Percentiles rank a stretch among this genome's conserved stretches.
Conservation (phyloP, 2,329 filamentous ascomycete species). For the Fusarium heterosporum region DNA sequence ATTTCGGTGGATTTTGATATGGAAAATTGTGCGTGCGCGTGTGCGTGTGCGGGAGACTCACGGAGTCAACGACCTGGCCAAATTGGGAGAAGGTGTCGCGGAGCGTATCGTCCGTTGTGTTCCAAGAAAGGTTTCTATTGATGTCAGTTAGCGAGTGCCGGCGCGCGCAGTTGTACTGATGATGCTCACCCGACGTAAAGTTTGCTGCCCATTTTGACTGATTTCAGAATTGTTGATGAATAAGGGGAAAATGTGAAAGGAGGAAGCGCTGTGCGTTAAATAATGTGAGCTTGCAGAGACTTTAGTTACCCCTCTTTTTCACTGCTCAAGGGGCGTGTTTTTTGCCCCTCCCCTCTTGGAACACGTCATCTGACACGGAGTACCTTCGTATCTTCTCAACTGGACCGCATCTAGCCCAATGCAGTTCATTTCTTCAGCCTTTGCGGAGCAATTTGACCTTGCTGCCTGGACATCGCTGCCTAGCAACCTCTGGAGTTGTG, state of each 20-base stretch:
- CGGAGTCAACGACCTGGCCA: background rate
- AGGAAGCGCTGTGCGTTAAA: background rate
- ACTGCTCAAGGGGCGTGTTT: background rate
- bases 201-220: background rate
- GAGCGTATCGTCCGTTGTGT: background rate
- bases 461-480: background rate
- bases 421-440: background rate
- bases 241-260: background rate
- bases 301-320: background rate
- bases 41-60: background rate
- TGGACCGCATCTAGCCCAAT: background rate
- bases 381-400: background rate
- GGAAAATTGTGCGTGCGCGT: background rate
- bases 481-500: background rate
- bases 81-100: background rate
- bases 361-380: background rate
- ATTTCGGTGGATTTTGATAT: background rate
- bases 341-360: background rate
- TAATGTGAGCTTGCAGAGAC: background rate
- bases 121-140: constrained; percentile 2
- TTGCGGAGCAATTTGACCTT: background rate
- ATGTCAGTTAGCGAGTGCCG: background rate
- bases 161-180: background rate
- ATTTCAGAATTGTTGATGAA: background rate
- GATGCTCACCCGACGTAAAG: background rate